Base-by-base conservation (phyloP, 768 basidiomycete genomes). In the Naganishia vishniacii region DNA sequence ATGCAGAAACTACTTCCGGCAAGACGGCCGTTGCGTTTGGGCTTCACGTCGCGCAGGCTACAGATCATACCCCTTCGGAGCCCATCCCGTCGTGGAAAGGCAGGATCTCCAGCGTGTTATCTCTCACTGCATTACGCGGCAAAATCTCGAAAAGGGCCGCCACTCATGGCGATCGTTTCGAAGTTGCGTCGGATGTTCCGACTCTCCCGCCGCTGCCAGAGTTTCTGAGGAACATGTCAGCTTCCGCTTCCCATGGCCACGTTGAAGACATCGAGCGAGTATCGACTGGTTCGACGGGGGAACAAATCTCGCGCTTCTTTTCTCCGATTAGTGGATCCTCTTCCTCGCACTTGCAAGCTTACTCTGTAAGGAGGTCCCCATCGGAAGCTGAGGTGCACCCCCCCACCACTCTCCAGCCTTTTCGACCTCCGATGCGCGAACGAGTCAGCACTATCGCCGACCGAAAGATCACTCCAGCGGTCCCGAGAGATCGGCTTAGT, bases 401-500 rank as follows among this genome's bases (percentile, higher is more conserved):
- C 16, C 25, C 15, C 13, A 28, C 15, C 49, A n/a, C 11, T 32
- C 49, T 8, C 25, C 53, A 41, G n/a, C 53, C 37, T 12, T 40
- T 34, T 40, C 53, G 53, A 25, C 53, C 53, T 40, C 53, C 31
- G 7, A 37, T 56, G 37, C 53, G 53, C 4, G 53, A 56, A 56
- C 3, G 53, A 56, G 53, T 56, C 20, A 56, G 53, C 37, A 40
- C 53, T 6, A 56, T 56, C 25, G 53, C 53, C 18, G 53, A 56
- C 37, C 53, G 53, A 15, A 56, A 37, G 34, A 56, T 56, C 20
- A 56, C 53, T 2, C 53, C 37, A 20, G 18, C 31, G n/a, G n/a
- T 56, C 34, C 53, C 53, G 9, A 32, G 53, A 25, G 53, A 56
- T 25, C 28, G 26, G 12, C n/a, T 56, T 5, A 26, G 11, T 20